phyloP scores from a whole-genome alignment of 306 rosid species.

The Lathyrus oleraceus region DNA sequence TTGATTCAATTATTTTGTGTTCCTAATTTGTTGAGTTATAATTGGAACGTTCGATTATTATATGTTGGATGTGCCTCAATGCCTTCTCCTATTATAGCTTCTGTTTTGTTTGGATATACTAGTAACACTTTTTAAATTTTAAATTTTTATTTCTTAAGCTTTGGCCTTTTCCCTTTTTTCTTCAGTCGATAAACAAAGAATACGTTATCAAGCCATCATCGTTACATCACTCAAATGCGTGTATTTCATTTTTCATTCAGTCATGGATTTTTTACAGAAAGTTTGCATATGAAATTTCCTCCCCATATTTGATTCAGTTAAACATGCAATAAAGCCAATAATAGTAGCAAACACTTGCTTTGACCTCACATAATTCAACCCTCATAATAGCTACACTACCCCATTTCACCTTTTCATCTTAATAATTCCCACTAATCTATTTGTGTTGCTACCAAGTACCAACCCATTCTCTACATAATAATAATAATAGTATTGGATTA shows the following conservation, averaged over 20 bases:
- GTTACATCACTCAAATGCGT: constrained; percentile 16
- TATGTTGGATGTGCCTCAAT: too few species aligned
- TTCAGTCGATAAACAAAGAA: too few species aligned
- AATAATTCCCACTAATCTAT: constrained; percentile 3
- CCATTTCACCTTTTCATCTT: background rate
- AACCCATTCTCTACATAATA: background rate
- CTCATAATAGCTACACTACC: background rate
- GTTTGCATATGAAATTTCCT: background rate
- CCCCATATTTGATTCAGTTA: constrained; percentile 16
- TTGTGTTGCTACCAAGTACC: background rate
- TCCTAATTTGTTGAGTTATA: too few species aligned
- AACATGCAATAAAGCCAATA: constrained; percentile 12
- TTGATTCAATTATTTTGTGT: too few species aligned
- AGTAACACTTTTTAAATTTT: too few species aligned
- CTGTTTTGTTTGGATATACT: too few species aligned
- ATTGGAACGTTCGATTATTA: too few species aligned
- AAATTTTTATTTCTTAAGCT: too few species aligned
- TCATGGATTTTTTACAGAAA: background rate
- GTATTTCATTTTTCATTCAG: background rate
- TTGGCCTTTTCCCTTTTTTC: too few species aligned
- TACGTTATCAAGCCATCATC: constrained; percentile 20
- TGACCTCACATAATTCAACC: constrained; percentile 6
- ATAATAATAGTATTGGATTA: background rate
- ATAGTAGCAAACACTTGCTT: background rate
- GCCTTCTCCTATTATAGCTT: too few species aligned